Base-by-base conservation (phyloP, 1,284 basidiomycete genomes). In the Amylostereum chailletii region DNA sequence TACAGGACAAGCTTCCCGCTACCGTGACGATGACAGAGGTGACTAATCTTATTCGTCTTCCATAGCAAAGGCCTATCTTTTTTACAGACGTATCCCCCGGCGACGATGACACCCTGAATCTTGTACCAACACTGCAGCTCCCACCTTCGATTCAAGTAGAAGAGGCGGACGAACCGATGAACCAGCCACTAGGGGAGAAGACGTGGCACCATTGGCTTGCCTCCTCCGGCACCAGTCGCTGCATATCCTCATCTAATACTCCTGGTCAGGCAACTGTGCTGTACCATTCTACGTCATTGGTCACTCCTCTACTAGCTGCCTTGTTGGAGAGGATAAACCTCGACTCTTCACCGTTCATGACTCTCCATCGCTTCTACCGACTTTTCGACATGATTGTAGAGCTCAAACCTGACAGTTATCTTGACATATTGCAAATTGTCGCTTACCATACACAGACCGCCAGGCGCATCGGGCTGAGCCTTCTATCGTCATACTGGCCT, bases 401-500 rank as follows among this genome's bases (percentile, higher is more conserved):
- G 9, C 66, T 71, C 34, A 90, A 90, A 60, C 71, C 76, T 0
- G 87, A 90, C 59, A 70, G 76, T 1, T 81, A 83, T 55, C 68
- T 80, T 30, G 86, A 90, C 61, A 53, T 88, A 0, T 70, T 92
- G 5, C 77, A 85, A 54, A 73, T 89, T 34, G 67, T 82, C 26
- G 86, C 85, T 2, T 82, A 85, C 58, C 79, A 82, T 47, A 74
- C 77, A 0, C 60, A 74, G 4, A 69, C 62, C 47, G 71, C 80
- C n/a, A 70, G 84, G 38, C 69, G 71, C 45, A 63, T 65, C 26
- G 86, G 83, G 6, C 63, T 83, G 49, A 66, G 69, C 45, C 63
- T 86, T 7, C 65, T 92, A 9, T 62, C 70, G 4, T 75, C 75
- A 1, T 76, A 83, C 54, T 90, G 82, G 79, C 82, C 86, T 0